Percentiles rank a stretch among this genome's conserved stretches.
Conservation (phyloP, 2,329 filamentous ascomycete species). For the Diplodia intermedia region DNA sequence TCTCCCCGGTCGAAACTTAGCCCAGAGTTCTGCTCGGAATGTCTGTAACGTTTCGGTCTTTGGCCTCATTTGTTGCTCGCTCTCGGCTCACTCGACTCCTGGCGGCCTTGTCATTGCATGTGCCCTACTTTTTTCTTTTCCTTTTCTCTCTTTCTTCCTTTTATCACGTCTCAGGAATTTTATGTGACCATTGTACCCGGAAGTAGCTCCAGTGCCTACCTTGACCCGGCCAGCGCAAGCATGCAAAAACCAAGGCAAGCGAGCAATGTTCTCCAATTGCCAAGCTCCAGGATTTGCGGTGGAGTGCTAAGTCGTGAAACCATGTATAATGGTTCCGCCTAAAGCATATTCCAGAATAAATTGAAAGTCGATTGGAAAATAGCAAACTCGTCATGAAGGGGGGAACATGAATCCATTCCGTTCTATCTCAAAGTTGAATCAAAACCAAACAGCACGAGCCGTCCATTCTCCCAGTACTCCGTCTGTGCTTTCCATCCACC, state of each 20-base stretch:
- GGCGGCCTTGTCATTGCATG: not conserved
- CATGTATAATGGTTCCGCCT: not conserved
- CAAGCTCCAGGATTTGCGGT: too few species aligned
- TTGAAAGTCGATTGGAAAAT: not conserved
- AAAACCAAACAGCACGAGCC: constrained; percentile 1
- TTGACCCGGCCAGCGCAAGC: not conserved
- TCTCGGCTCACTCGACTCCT: not conserved
- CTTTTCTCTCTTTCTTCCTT: too few species aligned
- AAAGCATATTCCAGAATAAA: not conserved
- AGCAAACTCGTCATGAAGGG: not conserved
- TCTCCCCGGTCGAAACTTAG: not conserved
- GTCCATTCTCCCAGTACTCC: not conserved
- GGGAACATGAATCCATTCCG: constrained; percentile 28
- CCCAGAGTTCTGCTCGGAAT: not conserved
- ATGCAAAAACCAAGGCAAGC: not conserved
- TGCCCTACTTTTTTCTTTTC: too few species aligned
- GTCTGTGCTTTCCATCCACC: not conserved
- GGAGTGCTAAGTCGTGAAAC: not conserved
- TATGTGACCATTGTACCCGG: not conserved
- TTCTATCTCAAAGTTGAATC: constrained; percentile 19
- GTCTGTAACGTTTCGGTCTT: not conserved
- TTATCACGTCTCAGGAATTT: not conserved
- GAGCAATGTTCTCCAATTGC: not conserved
- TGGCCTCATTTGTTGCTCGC: not conserved
- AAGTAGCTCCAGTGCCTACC: not conserved